phyloP scores from a whole-genome alignment of 768 basidiomycete species.

The Tulasnella calospora region DNA sequence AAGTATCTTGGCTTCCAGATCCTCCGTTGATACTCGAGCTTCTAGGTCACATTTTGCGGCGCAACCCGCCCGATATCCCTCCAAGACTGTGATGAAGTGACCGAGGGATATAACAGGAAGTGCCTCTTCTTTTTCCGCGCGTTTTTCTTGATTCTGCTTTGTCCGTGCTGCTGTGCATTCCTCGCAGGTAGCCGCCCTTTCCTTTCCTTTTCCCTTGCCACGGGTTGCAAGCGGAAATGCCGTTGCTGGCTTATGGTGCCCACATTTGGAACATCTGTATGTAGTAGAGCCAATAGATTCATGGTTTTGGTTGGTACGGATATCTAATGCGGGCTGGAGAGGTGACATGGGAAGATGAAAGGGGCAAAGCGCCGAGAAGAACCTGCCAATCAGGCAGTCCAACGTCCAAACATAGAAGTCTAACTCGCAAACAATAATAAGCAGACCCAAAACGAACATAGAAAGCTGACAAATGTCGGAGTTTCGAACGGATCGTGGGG shows the following conservation, averaged over 20 bases:
- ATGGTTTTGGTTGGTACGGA: too few species aligned
- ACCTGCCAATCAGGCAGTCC: too few species aligned
- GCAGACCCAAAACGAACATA: not conserved
- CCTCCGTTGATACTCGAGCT: not conserved
- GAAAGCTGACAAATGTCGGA: not conserved
- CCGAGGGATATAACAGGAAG: not conserved
- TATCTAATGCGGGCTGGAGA: too few species aligned
- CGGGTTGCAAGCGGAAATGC: not conserved
- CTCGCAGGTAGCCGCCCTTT: conserved; percentile 7
- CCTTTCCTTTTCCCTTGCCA: not conserved
- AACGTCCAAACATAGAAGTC: too few species aligned
- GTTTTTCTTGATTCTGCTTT: too few species aligned
- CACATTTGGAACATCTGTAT: conserved; percentile 1
- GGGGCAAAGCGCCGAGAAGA: too few species aligned
- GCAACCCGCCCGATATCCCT: not conserved
- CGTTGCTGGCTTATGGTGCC: not conserved
- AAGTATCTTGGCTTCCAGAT: not conserved
- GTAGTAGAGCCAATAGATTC: not conserved
- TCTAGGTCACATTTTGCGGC: not conserved
- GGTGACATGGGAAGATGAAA: too few species aligned
- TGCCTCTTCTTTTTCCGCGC: not conserved
- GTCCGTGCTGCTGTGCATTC: conserved; percentile 5
- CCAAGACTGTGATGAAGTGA: not conserved
- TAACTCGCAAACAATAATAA: too few species aligned
- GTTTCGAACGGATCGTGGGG: conserved; percentile 4